These are phyloP conservation scores for Anacardium occidentale DNA, from an alignment of 345 rosid species.

Conservation along the genomic window DNA sequence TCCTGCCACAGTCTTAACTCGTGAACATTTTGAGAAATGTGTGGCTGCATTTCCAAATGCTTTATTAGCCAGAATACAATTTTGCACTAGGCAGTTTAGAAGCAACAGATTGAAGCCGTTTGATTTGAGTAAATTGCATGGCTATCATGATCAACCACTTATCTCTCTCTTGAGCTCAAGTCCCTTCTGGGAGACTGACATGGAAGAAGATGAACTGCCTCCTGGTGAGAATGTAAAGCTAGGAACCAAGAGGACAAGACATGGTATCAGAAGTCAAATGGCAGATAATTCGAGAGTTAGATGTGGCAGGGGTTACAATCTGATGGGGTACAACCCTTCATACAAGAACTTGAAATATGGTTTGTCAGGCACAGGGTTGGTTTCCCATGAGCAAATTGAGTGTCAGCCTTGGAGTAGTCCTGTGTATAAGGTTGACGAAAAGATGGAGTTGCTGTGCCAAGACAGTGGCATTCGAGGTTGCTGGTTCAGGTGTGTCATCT, in stretches of 20 bases:
- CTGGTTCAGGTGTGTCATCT: constrained; percentile 88
- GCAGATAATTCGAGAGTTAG: constrained; percentile 35
- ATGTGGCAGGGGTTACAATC: constrained; percentile 23
- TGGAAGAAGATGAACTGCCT: constrained; percentile 56
- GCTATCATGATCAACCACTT: constrained; percentile 79
- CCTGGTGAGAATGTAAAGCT: constrained; percentile 49
- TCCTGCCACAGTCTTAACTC: constrained; percentile 77
- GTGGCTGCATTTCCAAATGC: constrained; percentile 59
- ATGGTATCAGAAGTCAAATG: constrained; percentile 36
- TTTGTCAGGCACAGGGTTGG: constrained; percentile 46
- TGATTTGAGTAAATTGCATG: constrained; percentile 80
- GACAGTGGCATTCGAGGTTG: constrained; percentile 98
- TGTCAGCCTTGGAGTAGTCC: constrained; percentile 37
- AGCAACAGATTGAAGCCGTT: constrained; percentile 74
- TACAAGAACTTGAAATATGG: constrained; percentile 49
- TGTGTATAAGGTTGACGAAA: constrained; percentile 55
- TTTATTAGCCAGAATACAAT: constrained; percentile 55
- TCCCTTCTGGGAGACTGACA: constrained; percentile 39
- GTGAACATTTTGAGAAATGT: constrained; percentile 74
- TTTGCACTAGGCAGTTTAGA: constrained; percentile 85
- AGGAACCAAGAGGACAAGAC: constrained; percentile 68
- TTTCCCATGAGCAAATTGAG: constrained; percentile 51
- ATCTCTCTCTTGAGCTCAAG: constrained; percentile 61
- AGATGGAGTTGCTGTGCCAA: constrained; percentile 81
- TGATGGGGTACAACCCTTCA: constrained; percentile 38